Conservation (phyloP, 1,139 yeast species). For the Suhomyces wounanorum region DNA sequence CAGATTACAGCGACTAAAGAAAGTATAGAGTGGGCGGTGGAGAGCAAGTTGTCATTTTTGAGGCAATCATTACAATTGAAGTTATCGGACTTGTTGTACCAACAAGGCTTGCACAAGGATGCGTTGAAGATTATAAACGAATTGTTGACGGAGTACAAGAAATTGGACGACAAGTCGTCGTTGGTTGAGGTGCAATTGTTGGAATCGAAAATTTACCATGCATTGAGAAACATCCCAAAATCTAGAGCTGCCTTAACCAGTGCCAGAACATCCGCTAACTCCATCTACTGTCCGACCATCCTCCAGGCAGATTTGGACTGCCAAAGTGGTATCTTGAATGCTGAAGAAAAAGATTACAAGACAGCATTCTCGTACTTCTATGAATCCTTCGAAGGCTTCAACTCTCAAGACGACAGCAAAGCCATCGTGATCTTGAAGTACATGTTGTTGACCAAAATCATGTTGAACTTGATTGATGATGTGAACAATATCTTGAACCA, state of each 20-base stretch:
- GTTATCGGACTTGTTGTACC: constrained; percentile 72
- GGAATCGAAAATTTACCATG: constrained; percentile 89
- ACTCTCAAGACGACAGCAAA: constrained; percentile 59
- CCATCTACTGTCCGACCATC: constrained; percentile 93
- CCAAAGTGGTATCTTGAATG: constrained; percentile 93
- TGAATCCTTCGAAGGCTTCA: constrained; percentile 91
- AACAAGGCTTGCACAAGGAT: constrained; percentile 64
- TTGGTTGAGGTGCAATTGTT: constrained; percentile 93
- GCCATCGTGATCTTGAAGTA: constrained; percentile 85
- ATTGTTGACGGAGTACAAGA: constrained; percentile 82
- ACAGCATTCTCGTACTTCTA: constrained; percentile 95
- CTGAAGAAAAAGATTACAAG: constrained; percentile 95
- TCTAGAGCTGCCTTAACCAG: constrained; percentile 91
- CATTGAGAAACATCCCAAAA: constrained; percentile 89
- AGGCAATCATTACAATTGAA: constrained; percentile 87
- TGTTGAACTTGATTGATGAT: constrained; percentile 87
- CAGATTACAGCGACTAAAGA: constrained; percentile 78
- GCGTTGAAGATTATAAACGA: constrained; percentile 72
- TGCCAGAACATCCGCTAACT: constrained; percentile 94
- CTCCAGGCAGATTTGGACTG: constrained; percentile 93
- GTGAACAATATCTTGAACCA: constrained; percentile 74
- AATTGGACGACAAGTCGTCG: constrained; percentile 92
- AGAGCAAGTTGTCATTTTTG: constrained; percentile 81
- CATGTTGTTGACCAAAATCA: constrained; percentile 88
- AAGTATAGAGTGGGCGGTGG: constrained; percentile 84